A percentile compares a stretch with the other conserved stretches of the same genome.
These are phyloP conservation scores for Jamesozyma spencerorum DNA, from an alignment of 805 yeast genomes.

Conservation along the genomic window DNA sequence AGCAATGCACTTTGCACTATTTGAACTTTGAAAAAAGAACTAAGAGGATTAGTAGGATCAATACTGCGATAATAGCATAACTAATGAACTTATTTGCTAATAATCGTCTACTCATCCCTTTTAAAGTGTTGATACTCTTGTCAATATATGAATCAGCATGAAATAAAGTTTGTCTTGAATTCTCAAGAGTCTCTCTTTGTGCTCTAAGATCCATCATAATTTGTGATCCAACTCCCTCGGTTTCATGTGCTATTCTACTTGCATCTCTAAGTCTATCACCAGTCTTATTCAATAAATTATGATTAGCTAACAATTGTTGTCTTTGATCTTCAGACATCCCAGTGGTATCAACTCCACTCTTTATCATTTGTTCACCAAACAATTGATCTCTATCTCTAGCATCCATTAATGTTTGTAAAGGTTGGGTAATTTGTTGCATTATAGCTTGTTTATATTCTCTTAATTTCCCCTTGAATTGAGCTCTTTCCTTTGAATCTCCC, in stretches of 20 bases:
- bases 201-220: conserved; percentile 82
- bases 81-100: conserved; percentile 86
- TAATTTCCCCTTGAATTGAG: conserved; percentile 62
- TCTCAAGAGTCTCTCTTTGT: conserved; percentile 84
- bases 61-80: conserved; percentile 82
- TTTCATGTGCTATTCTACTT: conserved; percentile 83
- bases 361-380: conserved; percentile 42
- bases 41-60: conserved; percentile 69
- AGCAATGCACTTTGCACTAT: too few species aligned
- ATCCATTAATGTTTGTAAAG: conserved; percentile 50
- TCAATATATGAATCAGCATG: conserved; percentile 94
- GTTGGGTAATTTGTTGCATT: conserved; percentile 47
- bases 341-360: conserved; percentile 13
- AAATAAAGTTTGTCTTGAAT: conserved; percentile 74
- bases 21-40: conserved; percentile 78
- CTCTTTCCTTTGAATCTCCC: conserved; percentile 34
- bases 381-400: conserved; percentile 63
- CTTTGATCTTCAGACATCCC: conserved; percentile 57
- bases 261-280: conserved; percentile 79
- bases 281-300: conserved; percentile 72
- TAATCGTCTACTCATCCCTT: conserved; percentile 85
- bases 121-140: conserved; percentile 73
- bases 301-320: conserved; percentile 66
- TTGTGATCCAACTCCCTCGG: conserved; percentile 85
- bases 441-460: conserved; percentile 58